phyloP scores from a whole-genome alignment of 2,329 filamentous ascomycete genomes.

The Pezicula neosporulosa region DNA sequence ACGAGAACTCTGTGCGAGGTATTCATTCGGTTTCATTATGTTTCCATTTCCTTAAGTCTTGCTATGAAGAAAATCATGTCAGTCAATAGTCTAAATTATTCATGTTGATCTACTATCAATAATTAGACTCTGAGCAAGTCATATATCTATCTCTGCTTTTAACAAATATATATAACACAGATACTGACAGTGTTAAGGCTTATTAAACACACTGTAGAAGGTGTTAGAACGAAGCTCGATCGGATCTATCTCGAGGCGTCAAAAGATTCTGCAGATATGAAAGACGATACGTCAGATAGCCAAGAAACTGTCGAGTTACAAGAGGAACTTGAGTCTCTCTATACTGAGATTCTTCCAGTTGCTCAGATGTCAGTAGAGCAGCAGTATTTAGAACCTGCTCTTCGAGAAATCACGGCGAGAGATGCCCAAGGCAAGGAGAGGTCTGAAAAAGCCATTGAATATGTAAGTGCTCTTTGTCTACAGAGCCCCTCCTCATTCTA shows the following conservation, averaged over 20 bases:
- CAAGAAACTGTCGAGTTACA: slow-evolving; percentile 49
- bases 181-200: slow-evolving; percentile 32
- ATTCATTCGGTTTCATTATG: slow-evolving; percentile 5
- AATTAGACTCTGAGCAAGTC: neutral
- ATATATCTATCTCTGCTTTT: neutral
- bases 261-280: slow-evolving; percentile 14
- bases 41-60: neutral
- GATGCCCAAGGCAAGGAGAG: slow-evolving; percentile 41
- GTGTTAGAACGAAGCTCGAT: slow-evolving; percentile 50
- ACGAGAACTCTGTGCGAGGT: slow-evolving; percentile 55
- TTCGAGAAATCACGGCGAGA: slow-evolving; percentile 40
- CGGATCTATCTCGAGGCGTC: slow-evolving; percentile 51
- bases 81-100: no score
- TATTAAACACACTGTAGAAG: slow-evolving; percentile 55
- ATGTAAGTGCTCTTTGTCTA: slow-evolving; percentile 38
- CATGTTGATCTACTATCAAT: neutral
- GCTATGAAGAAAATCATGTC: neutral
- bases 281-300: slow-evolving; percentile 7
- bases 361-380: slow-evolving; percentile 69
- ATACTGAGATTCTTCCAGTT: slow-evolving; percentile 65
- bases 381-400: slow-evolving; percentile 60
- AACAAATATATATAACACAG: neutral
- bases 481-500: neutral
- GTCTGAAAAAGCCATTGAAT: slow-evolving; percentile 44
- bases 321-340: slow-evolving; percentile 65